Evolutionary conservation across 805 yeast genomes (phyloP).

Genomic region (Myxozyma neotropica): DNA sequence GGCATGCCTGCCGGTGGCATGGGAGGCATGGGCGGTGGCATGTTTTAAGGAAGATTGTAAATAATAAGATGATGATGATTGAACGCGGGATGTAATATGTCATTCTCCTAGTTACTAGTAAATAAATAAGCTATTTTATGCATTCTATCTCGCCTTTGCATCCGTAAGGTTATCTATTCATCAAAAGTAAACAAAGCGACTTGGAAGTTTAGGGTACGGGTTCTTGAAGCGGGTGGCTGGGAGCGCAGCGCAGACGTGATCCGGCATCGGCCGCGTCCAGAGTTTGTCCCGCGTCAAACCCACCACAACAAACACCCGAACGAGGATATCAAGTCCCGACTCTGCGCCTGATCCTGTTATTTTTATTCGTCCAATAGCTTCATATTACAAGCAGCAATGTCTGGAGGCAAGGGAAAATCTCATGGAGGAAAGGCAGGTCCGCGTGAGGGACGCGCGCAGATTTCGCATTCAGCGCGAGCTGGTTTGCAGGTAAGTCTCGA

Average conservation of each 20-base stretch:
- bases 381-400: no score
- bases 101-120: not conserved
- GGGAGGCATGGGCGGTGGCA: constrained; percentile 46
- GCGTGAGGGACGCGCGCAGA: constrained; percentile 68
- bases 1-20: constrained; percentile 59
- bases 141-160: no score
- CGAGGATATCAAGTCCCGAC: no score
- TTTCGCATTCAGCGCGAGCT: constrained; percentile 89
- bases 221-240: constrained; percentile 11
- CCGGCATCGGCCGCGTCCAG: constrained; percentile 1
- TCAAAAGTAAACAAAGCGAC: no score
- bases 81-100: no score
- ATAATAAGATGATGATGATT: not conserved
- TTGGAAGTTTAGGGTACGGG: constrained; percentile 8
- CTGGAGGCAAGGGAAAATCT: constrained; percentile 80
- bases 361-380: no score
- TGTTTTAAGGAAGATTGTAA: constrained; percentile 12
- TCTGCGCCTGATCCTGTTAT: no score
- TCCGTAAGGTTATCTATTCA: no score
- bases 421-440: constrained; percentile 84
- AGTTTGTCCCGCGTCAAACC: not conserved
- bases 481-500: constrained; percentile 54
- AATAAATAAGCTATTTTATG: not conserved
- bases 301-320: not conserved
- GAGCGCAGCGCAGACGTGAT: constrained; percentile 5